Evolutionary conservation across 2,329 filamentous ascomycete genomes (phyloP).

Genomic region (Chalaropsis ovoidea): DNA sequence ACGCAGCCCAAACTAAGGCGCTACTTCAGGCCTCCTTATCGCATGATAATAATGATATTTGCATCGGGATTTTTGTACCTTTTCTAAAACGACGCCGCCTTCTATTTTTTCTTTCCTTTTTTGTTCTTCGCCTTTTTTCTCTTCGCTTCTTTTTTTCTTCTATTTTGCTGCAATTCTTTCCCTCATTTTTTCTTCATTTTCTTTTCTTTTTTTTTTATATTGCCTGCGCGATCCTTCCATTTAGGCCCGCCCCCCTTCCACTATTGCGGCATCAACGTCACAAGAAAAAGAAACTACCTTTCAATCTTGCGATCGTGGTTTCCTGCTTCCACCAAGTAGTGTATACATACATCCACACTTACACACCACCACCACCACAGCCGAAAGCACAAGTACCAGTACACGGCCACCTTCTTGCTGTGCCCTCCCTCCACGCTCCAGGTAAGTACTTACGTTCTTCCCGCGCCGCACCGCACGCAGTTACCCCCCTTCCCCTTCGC

Average conservation of each 20-base stretch:
- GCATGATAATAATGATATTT: conserved; percentile 15
- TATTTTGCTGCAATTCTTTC: not conserved
- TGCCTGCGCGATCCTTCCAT: not conserved
- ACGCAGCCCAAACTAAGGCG: not conserved
- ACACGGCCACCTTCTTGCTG: not conserved
- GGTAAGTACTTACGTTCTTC: not conserved
- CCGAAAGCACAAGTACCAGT: not conserved
- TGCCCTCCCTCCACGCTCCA: not conserved
- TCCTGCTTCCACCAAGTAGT: not conserved
- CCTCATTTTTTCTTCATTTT: not conserved
- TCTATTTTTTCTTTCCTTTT: not conserved
- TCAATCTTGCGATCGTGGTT: not conserved
- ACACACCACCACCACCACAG: not conserved
- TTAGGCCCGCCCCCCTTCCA: not conserved
- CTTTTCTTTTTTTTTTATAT: conserved; percentile 6
- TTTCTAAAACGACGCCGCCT: conserved; percentile 9
- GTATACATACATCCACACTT: not conserved
- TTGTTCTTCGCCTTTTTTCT: conserved; percentile 1
- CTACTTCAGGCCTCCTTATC: conserved; percentile 15
- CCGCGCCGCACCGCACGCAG: not conserved
- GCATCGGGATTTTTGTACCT: not conserved
- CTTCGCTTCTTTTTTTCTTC: not conserved
- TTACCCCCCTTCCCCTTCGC: conserved; percentile 10
- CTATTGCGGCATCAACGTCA: not conserved
- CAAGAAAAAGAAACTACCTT: conserved; percentile 14